Base-by-base conservation (phyloP, 345 rosid genomes). In the Turritis glabra region DNA sequence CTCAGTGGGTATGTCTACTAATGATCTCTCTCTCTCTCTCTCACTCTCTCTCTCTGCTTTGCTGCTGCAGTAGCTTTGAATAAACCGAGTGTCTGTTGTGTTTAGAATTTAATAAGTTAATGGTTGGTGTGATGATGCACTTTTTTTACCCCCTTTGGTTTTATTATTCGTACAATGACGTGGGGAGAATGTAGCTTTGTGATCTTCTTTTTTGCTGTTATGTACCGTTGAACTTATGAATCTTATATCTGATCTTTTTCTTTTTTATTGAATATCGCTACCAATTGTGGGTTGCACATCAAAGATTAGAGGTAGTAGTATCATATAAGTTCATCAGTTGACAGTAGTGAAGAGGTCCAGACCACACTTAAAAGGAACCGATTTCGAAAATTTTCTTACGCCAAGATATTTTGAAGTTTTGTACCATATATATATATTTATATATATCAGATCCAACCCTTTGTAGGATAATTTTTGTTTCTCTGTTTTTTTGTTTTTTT, bases 61-160 rank as follows among this genome's bases (percentile, higher is more conserved):
- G 53, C 46, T 53, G 59, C 22, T 62, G 19, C n/a, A 0, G 52
- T 64, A 40, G 73, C 54, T 75, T 32, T 63, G 71, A 77, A 77
- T 77, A 70, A 77, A 47, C 14, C 7, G 7, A 53, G 65, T 52
- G 43, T 67, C 25, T 67, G 40, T 57, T 67, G 40, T 57, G 32
- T 69, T 27, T 70, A 77, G 67, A 70, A 55, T 48, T 48, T 70
- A 55, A 64, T 47, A 71, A 77, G 67, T 70, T 71, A 70, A 65
- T 64, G 29, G 61, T 21, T 71, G 67, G 61, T 64, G 60, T 71
- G 76, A 11, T 76, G 75, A 8, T 70, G 71, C 65, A 43, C 61
- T 63, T 52, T 37, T 68, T 50, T 29, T 19, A n/a, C n/a, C 46
- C 50, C 56, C 13, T 62, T 69, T 33, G 70, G 56, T 69, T 69